Percentiles rank a stretch among this genome's conserved stretches.
Evolutionary conservation across 2,329 filamentous ascomycete genomes (phyloP).

Genomic region (Colletotrichum gigasporum): DNA sequence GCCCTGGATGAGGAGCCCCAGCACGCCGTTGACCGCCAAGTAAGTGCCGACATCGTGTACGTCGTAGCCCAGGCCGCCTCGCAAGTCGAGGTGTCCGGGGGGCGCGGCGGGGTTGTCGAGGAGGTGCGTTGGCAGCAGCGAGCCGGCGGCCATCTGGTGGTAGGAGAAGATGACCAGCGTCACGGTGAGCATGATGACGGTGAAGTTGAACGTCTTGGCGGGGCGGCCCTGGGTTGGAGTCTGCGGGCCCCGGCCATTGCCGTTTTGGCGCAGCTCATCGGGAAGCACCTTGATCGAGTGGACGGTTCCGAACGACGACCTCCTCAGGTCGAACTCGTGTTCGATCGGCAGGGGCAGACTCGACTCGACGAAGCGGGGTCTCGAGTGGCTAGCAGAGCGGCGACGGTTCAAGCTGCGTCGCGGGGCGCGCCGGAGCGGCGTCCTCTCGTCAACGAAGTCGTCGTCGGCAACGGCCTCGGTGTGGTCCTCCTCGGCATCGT

Average conservation of each 20-base stretch:
- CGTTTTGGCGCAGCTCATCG: constrained; percentile 27
- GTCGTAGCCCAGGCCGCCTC: constrained; percentile 72
- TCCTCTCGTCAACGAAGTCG: constrained; percentile 39
- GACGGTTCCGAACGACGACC: constrained; percentile 53
- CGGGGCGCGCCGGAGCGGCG: constrained; percentile 37
- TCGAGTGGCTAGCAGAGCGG: constrained; percentile 34
- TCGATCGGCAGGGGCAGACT: constrained; percentile 44
- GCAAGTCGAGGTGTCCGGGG: constrained; percentile 47
- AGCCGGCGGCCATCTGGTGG: constrained; percentile 56
- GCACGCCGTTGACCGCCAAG: constrained; percentile 74
- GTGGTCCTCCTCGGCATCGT: constrained; percentile 17
- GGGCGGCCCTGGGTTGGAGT: constrained; percentile 15
- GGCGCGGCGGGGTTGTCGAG: constrained; percentile 45
- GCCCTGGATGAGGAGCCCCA: constrained; percentile 78
- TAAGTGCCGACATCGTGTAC: constrained; percentile 73
- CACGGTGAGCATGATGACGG: constrained; percentile 51
- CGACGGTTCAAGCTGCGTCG: constrained; percentile 33
- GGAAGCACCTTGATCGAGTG: constrained; percentile 47
- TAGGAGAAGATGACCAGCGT: constrained; percentile 52
- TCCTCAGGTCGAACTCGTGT: constrained; percentile 46
- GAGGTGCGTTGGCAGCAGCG: constrained; percentile 53
- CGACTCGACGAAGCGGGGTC: constrained; percentile 45
- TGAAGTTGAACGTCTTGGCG: constrained; percentile 46
- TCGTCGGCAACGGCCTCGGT: constrained; percentile 34
- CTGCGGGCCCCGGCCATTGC: constrained; percentile 1